Conservation (phyloP, 2,329 filamentous ascomycete species). For the Fusarium ramigenum region DNA sequence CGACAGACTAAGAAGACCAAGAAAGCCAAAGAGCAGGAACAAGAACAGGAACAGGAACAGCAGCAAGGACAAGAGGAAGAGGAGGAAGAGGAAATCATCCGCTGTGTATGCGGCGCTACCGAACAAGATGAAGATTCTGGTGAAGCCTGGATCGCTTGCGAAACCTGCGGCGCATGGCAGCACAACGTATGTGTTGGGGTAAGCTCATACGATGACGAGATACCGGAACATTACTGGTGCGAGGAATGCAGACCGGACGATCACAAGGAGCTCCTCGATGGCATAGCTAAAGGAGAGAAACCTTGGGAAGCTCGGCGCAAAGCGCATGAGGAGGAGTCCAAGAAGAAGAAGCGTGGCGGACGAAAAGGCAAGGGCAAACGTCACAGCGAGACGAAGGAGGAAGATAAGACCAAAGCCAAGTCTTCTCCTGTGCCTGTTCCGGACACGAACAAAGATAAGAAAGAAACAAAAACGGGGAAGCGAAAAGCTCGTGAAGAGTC, state of each 20-base stretch:
- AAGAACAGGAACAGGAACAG: slow-evolving; percentile 57
- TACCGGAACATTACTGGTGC: slow-evolving; percentile 89
- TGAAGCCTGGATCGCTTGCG: slow-evolving; percentile 95
- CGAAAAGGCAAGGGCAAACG: slow-evolving; percentile 73
- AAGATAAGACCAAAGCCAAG: slow-evolving; percentile 60
- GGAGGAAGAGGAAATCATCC: slow-evolving; percentile 75
- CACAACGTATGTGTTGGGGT: slow-evolving; percentile 97
- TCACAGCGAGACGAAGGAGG: slow-evolving; percentile 71
- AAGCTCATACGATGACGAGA: slow-evolving; percentile 77
- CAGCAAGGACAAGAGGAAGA: slow-evolving; percentile 63
- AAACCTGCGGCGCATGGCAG: slow-evolving; percentile 93
- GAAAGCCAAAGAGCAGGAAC: slow-evolving; percentile 62
- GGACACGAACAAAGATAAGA: slow-evolving; percentile 58
- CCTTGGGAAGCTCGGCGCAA: slow-evolving; percentile 82
- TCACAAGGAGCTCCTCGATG: slow-evolving; percentile 82
- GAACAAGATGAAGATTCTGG: slow-evolving; percentile 86
- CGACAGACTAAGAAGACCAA: slow-evolving; percentile 60
- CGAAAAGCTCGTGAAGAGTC: slow-evolving; percentile 67
- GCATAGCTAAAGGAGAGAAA: slow-evolving; percentile 81
- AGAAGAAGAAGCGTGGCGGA: slow-evolving; percentile 65
- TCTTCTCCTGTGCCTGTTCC: slow-evolving; percentile 51
- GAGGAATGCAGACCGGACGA: slow-evolving; percentile 87
- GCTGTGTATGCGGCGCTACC: slow-evolving; percentile 91
- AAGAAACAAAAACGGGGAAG: slow-evolving; percentile 61
- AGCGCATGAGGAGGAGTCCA: slow-evolving; percentile 69